Evolutionary conservation across 176 grass and related monocot species (phyloP), one percentile per base, ranked within the genome.

Genomic region (Pontederia paniculata): DNA sequence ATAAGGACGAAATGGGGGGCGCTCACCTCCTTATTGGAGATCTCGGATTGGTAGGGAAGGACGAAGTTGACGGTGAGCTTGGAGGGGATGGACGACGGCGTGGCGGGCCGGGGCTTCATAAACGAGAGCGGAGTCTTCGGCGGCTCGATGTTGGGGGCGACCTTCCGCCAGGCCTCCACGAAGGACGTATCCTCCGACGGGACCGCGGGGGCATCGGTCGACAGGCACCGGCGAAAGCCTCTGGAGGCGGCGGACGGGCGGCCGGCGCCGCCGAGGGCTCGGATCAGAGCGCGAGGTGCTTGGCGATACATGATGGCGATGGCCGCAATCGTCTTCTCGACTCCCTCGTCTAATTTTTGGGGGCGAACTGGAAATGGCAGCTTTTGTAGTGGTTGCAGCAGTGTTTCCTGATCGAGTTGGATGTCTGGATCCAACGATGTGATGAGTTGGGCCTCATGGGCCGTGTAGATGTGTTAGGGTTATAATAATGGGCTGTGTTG

Each of bases 31-130:
- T 57, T 57, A 13, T 57, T 37, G 55, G 55, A 41, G 23, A 57
- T 57, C 55, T 57, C 55, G 23, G 22, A 57, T 23, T 57, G 55
- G 55, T 41, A 37, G 21, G 55, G 55, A 23, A 57, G 55, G 23
- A 57, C 22, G 55, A 57, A 57, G 22, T 57, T 57, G 55, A 57
- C 12, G 55, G 55, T 37, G 23, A 37, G 55, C 55, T 57, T 57
- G 55, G 55, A 31, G 13, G 55, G 55, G 55, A 57, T 57, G 55
- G 55, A 57, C 21, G 22, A 31, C 1, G 23, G 12, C 10, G 54
- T 31, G 21, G 54, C 11, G 7, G 14, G 48, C 15, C 48, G 54
- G 54, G 53, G 53, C 54, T 56, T 56, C 54, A 56, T 56, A 10
- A 56, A 56, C 19, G 54, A 9, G 10, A 56, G 21, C 20, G 54